Percentiles rank a stretch among this genome's conserved stretches.
phyloP scores from a whole-genome alignment of 192 early-diverging fungal genomes.

The Neocallimastix lanati region DNA sequence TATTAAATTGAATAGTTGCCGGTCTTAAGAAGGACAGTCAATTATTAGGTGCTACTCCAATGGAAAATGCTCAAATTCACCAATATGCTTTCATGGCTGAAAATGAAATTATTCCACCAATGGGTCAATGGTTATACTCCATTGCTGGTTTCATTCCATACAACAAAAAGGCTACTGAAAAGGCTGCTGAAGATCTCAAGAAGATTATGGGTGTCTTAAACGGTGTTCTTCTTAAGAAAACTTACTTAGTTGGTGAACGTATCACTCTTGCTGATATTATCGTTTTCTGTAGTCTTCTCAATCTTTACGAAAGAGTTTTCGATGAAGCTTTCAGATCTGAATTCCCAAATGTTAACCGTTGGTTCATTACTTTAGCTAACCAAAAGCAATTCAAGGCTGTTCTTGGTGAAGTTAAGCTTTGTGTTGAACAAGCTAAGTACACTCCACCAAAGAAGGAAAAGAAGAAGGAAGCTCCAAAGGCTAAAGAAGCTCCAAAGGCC shows the following conservation, averaged over 20 bases:
- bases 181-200: constrained; percentile 49
- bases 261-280: constrained; percentile 81
- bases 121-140: constrained; percentile 20
- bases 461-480: constrained; percentile 67
- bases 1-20: constrained; percentile 16
- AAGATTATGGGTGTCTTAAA: constrained; percentile 50
- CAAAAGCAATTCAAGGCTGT: constrained; percentile 72
- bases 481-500: constrained; percentile 58
- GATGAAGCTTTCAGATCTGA: constrained; percentile 75
- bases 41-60: constrained; percentile 35
- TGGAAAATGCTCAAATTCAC: constrained; percentile 41
- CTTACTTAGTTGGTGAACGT: constrained; percentile 85
- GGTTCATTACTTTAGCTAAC: constrained; percentile 72
- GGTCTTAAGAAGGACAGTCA: constrained; percentile 21
- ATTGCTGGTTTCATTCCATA: constrained; percentile 18
- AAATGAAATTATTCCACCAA: constrained; percentile 20
- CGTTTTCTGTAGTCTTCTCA: constrained; percentile 35
- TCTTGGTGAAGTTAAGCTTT: constrained; percentile 48
- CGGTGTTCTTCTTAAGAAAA: constrained; percentile 60
- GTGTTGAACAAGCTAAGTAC: constrained; percentile 14
- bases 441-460: constrained; percentile 16
- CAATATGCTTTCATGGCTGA: constrained; percentile 45
- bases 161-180: constrained; percentile 38
- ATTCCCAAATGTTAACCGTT: constrained; percentile 77
- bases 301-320: too few relatives aligned